These are phyloP conservation scores for Amaranthus palmeri DNA, from an alignment of 148 eudicot genomes.

Conservation along the genomic window DNA sequence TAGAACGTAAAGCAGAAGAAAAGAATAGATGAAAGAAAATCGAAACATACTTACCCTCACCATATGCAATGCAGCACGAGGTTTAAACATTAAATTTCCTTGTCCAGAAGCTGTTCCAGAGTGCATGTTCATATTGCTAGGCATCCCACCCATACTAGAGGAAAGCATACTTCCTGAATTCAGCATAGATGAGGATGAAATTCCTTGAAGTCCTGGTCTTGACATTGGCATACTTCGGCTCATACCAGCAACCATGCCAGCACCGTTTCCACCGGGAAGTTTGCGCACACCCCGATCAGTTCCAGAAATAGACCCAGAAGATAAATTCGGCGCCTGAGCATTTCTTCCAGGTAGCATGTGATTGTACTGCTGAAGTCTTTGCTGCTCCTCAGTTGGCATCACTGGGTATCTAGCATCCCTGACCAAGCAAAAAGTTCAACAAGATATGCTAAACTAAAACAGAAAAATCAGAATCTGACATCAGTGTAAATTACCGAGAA, in stretches of 20 bases:
- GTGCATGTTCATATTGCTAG: slow-evolving; percentile 44
- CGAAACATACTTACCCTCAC: slow-evolving; percentile 50
- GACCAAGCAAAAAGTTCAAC: slow-evolving; percentile 4
- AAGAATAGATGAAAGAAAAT: not conserved
- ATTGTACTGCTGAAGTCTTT: slow-evolving; percentile 62
- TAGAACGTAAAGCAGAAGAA: not conserved
- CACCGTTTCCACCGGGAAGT: slow-evolving; percentile 59
- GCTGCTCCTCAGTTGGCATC: slow-evolving; percentile 66
- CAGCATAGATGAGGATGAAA: slow-evolving; percentile 50
- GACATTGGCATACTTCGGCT: slow-evolving; percentile 54
- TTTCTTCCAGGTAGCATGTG: slow-evolving; percentile 65
- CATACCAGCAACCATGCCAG: slow-evolving; percentile 47
- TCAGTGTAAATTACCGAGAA: slow-evolving; percentile 45
- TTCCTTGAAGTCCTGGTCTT: slow-evolving; percentile 66
- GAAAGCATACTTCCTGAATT: slow-evolving; percentile 55
- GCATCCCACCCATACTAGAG: slow-evolving; percentile 40
- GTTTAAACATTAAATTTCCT: slow-evolving; percentile 57
- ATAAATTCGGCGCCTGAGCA: slow-evolving; percentile 39
- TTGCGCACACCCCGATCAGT: slow-evolving; percentile 59
- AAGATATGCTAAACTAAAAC: slow-evolving; percentile 9
- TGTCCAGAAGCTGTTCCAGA: slow-evolving; percentile 57
- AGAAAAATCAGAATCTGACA: not conserved
- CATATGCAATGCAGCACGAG: slow-evolving; percentile 60
- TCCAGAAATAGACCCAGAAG: slow-evolving; percentile 62
- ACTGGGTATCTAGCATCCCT: slow-evolving; percentile 64